Base-by-base conservation (phyloP, 345 rosid species). In the Lumnitzera littorea region DNA sequence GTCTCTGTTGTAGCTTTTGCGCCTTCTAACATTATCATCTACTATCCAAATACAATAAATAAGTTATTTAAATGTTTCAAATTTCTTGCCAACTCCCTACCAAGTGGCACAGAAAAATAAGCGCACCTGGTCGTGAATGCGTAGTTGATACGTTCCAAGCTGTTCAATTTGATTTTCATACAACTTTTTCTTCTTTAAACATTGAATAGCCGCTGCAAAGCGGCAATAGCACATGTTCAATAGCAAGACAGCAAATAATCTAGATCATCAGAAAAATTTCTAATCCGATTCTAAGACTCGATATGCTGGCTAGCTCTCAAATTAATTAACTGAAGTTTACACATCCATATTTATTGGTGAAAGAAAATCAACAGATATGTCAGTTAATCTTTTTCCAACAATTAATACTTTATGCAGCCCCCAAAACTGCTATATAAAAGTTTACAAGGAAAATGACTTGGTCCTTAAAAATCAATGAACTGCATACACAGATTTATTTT, bases 1-100 rank as follows among this genome's bases (percentile, higher is more conserved):
- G 80, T 76, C 63, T 79, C 83, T 7, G 80, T 76, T 24, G 80
- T 79, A 29, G 78, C 83, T 63, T 67, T 79, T 41, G 83, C 83
- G 2, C 83, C 78, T 61, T 79, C 83, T 62, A 79, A 43, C 75
- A 70, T 67, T 41, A 79, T 73, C 75, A 79, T 79, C 83, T 79
- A 56, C 51, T 36, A 15, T 25, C 15, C 50, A 55, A 11, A 13
- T 36, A 63, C 17, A 63, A 5, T 15, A 49, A 20, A 60, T 12
- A 27, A 50, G n/a, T 15, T 48, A 27, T 11, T 50, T 31, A 47
- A 60, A 48, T 23, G 5, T 16, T 24, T 49, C 17, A 17, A 10
- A 59, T 4, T 51, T 14, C 43, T 4, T 36, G 43, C 1, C 43
- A 36, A 36, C 43, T 36, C 11, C 11, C 43, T 36, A 36, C 7